Evolutionary conservation across 257 asterid species (phyloP).

Genomic region (Nemophila menziesii): DNA sequence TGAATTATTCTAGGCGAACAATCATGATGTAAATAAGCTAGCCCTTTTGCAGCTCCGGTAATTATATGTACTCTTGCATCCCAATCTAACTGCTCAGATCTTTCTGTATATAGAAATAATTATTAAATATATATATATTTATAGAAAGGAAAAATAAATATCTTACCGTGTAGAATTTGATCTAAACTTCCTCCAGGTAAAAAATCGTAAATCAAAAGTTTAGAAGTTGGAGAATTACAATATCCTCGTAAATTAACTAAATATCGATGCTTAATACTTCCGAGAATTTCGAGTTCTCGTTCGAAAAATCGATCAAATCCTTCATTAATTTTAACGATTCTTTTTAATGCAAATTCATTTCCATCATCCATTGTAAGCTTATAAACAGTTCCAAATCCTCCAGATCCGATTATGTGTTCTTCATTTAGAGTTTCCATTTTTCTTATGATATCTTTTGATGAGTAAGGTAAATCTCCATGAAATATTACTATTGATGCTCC

Average conservation of each 20-base stretch:
- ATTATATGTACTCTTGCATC: conserved; percentile 74
- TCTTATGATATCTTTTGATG: conserved; percentile 78
- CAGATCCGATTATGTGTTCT: conserved; percentile 79
- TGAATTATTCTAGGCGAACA: conserved; percentile 92
- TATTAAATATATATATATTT: too few species aligned
- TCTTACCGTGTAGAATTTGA: conserved; percentile 74
- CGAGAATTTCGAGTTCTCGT: conserved; percentile 91
- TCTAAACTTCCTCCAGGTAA: conserved; percentile 87
- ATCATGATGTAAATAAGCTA: conserved; percentile 90
- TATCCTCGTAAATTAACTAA: conserved; percentile 86
- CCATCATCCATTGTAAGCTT: conserved; percentile 94
- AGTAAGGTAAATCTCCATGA: conserved; percentile 91
- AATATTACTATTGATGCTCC: conserved; percentile 93
- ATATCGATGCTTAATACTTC: conserved; percentile 78
- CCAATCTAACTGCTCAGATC: conserved; percentile 83
- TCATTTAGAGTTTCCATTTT: conserved; percentile 71
- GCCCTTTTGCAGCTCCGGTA: conserved; percentile 90
- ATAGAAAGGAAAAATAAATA: conserved; percentile 10
- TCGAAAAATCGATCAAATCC: conserved; percentile 82
- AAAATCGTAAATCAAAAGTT: conserved; percentile 68
- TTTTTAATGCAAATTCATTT: conserved; percentile 70
- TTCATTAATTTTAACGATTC: conserved; percentile 67
- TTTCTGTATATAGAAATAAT: conserved; percentile 51
- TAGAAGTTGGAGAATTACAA: conserved; percentile 78
- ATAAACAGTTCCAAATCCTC: conserved; percentile 93